A percentile compares a stretch with the other conserved stretches of the same genome.
These are phyloP conservation scores for Backusella morwellensis DNA, from an alignment of 192 early-diverging fungal species.

Conservation along the genomic window DNA sequence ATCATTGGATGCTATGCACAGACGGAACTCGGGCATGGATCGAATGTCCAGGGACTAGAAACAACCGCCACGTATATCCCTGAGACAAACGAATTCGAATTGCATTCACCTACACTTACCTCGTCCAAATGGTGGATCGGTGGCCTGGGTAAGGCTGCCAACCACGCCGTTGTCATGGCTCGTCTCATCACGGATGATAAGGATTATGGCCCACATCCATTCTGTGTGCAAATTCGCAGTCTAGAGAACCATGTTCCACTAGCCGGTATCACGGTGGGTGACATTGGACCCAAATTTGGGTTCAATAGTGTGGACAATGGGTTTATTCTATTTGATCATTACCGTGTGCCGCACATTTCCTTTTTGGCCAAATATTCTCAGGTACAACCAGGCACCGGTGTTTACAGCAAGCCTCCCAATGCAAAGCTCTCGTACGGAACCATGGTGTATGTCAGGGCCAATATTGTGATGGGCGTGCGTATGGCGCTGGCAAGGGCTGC, in stretches of 20 bases:
- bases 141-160: conserved; percentile 73
- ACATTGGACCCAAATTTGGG: conserved; percentile 87
- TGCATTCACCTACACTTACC: conserved; percentile 76
- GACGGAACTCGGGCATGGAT: conserved; percentile 74
- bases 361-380: conserved; percentile 75
- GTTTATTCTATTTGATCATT: conserved; percentile 78
- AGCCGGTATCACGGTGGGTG: conserved; percentile 75
- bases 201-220: conserved; percentile 73
- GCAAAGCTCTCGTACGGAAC: conserved; percentile 83
- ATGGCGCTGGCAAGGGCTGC: conserved; percentile 64
- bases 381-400: conserved; percentile 64
- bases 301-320: conserved; percentile 86
- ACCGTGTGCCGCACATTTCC: conserved; percentile 74
- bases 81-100: conserved; percentile 83
- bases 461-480: conserved; percentile 63
- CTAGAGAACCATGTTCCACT: conserved; percentile 69
- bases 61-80: conserved; percentile 82
- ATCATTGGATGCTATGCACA: conserved; percentile 89
- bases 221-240: conserved; percentile 79
- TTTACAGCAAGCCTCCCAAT: conserved; percentile 73
- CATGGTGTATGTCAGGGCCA: conserved; percentile 80
- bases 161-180: conserved; percentile 85
- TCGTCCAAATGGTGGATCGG: conserved; percentile 90
- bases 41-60: conserved; percentile 88
- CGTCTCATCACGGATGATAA: conserved; percentile 71